Conservation (phyloP, 768 basidiomycete genomes). For the Boletellus ananiceps region DNA sequence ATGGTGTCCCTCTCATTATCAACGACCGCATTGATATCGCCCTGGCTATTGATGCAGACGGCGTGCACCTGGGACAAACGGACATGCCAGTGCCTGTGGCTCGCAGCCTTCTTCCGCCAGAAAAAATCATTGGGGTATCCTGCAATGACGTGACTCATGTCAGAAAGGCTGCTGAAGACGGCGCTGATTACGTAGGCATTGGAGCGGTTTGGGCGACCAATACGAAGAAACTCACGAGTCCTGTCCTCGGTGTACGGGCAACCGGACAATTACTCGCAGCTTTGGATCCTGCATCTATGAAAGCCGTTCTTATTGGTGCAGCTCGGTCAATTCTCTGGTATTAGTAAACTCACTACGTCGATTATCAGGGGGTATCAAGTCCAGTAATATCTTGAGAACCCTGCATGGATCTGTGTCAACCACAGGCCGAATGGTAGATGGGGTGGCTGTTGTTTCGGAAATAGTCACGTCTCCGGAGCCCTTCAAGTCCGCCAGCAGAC, state of each 20-base stretch:
- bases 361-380: constrained; percentile 77
- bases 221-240: constrained; percentile 68
- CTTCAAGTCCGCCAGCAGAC: constrained; percentile 40
- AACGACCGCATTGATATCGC: constrained; percentile 88
- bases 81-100: constrained; percentile 74
- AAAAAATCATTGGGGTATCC: constrained; percentile 75
- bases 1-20: constrained; percentile 80
- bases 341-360: neutral
- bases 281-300: constrained; percentile 59
- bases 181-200: constrained; percentile 84
- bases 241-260: constrained; percentile 67
- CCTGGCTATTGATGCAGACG: constrained; percentile 67
- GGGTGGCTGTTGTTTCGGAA: constrained; percentile 86
- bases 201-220: constrained; percentile 79
- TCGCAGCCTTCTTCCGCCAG: constrained; percentile 60
- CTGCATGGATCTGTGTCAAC: constrained; percentile 65
- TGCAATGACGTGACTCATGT: constrained; percentile 69
- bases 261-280: constrained; percentile 62
- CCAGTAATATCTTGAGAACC: constrained; percentile 67
- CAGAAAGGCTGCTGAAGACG: constrained; percentile 51
- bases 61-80: constrained; percentile 86
- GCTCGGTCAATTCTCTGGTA: neutral
- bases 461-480: constrained; percentile 69
- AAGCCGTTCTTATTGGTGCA: constrained; percentile 83
- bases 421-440: constrained; percentile 59